These are phyloP conservation scores for Trichosporon asahii DNA, from an alignment of 1,284 basidiomycete genomes.

Conservation along the genomic window DNA sequence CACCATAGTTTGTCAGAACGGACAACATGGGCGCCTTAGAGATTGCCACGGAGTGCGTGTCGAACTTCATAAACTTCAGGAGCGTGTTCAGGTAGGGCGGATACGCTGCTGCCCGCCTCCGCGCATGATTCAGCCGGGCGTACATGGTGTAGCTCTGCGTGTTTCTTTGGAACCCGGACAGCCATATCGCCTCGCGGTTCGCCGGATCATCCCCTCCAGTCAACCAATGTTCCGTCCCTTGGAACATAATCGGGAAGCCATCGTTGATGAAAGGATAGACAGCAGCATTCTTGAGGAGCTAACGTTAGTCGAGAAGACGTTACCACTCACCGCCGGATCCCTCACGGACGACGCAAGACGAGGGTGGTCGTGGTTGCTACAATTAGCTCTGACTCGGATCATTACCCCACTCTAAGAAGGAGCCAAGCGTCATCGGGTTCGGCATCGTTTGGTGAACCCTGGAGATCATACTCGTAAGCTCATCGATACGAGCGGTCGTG, in stretches of 20 bases:
- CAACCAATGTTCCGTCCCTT: constrained; percentile 59
- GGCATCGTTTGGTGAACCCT: constrained; percentile 39
- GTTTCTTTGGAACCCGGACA: constrained; percentile 52
- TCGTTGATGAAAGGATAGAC: constrained; percentile 54
- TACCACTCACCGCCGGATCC: constrained; percentile 35
- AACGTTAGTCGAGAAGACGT: constrained; percentile 1
- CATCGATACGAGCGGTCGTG: constrained; percentile 27
- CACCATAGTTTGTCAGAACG: constrained; percentile 65
- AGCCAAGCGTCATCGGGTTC: constrained; percentile 51
- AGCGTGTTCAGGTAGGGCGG: constrained; percentile 59
- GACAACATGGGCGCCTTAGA: constrained; percentile 65
- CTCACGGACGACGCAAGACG: constrained; percentile 44
- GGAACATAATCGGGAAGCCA: constrained; percentile 61
- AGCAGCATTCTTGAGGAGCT: constrained; percentile 54
- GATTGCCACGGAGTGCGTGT: constrained; percentile 57
- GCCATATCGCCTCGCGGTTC: constrained; percentile 53
- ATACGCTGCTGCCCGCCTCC: constrained; percentile 59
- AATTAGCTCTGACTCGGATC: constrained; percentile 12
- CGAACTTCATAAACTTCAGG: constrained; percentile 52
- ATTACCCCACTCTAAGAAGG: constrained; percentile 51
- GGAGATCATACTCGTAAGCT: constrained; percentile 43
- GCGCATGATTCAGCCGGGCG: constrained; percentile 60
- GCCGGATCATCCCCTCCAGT: constrained; percentile 53
- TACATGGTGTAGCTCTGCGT: constrained; percentile 58
- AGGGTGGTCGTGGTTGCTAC: constrained; percentile 53